These are phyloP conservation scores for Marasmius tenuissimus DNA, from an alignment of 1,284 basidiomycete genomes.

Conservation along the genomic window DNA sequence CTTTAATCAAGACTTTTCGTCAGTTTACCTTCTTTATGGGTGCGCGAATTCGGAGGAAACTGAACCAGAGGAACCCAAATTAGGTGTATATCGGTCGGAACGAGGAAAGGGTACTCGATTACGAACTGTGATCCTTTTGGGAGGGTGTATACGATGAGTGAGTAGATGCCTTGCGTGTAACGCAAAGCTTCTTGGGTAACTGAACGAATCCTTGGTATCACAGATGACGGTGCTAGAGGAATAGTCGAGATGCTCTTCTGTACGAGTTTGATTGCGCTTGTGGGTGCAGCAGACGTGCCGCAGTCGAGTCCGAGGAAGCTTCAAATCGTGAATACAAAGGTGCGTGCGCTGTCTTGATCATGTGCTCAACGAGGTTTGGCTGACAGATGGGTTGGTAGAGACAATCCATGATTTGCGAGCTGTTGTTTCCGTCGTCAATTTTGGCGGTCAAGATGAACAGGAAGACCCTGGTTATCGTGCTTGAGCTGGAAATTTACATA, in stretches of 20 bases:
- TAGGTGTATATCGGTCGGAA: conserved; percentile 93
- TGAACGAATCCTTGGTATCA: background rate
- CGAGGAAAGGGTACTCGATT: conserved; percentile 94
- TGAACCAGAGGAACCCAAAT: background rate
- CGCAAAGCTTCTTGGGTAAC: background rate
- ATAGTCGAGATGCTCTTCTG: conserved; percentile 99
- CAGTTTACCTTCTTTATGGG: conserved; percentile 25
- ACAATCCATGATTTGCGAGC: conserved; percentile 98
- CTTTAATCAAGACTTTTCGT: conserved; percentile 90
- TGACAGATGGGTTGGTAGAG: conserved; percentile 50
- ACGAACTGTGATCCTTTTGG: conserved; percentile 99
- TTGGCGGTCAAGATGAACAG: conserved; percentile 96
- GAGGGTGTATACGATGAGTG: conserved; percentile 91
- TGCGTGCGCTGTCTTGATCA: conserved; percentile 28
- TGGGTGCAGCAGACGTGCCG: conserved; percentile 90
- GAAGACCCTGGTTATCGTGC: conserved; percentile 92
- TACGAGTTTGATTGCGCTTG: conserved; percentile 94
- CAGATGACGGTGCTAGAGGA: conserved; percentile 89
- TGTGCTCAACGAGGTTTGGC: background rate
- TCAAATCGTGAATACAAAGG: conserved; percentile 98
- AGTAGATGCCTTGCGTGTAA: conserved; percentile 28
- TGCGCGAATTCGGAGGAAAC: background rate
- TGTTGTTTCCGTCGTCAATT: conserved; percentile 95
- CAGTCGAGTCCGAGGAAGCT: conserved; percentile 88
- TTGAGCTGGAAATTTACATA: conserved; percentile 96